A percentile compares a stretch with the other conserved stretches of the same genome.
phyloP scores from a whole-genome alignment of 371 early-diverging fungal genomes.

The Scutellospora calospora region DNA sequence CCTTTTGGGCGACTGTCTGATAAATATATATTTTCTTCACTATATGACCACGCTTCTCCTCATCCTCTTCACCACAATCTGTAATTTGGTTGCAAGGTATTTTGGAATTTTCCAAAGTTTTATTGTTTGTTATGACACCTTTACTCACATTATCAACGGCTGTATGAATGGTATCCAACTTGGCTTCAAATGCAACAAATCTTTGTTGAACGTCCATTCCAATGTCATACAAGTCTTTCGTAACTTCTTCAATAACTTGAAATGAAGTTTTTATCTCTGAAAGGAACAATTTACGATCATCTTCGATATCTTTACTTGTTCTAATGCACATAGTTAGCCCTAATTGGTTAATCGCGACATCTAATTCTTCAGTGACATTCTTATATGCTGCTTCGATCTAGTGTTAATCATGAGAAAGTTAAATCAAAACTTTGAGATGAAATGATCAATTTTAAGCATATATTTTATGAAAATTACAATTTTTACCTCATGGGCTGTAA shows the following conservation, averaged over 20 bases:
- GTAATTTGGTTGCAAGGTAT: not conserved
- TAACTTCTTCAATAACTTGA: constrained; percentile 5
- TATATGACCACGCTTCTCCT: not conserved
- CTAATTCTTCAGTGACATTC: not conserved
- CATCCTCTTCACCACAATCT: not conserved
- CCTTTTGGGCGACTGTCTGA: constrained; percentile 11
- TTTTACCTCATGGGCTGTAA: constrained; percentile 3
- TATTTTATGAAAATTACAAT: no score
- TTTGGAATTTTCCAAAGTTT: not conserved
- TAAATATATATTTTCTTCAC: not conserved
- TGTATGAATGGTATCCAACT: not conserved
- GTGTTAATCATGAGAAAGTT: not conserved
- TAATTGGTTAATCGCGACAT: not conserved
- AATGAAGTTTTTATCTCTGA: constrained; percentile 7
- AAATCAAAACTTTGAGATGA: no score
- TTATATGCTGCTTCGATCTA: not conserved
- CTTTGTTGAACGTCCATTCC: not conserved
- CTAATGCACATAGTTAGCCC: not conserved
- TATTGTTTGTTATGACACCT: not conserved
- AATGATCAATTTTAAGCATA: not conserved
- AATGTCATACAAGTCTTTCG: not conserved
- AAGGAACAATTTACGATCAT: not conserved
- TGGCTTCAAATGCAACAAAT: not conserved
- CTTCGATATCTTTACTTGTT: not conserved
- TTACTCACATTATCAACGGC: not conserved